These are phyloP conservation scores for Nicotiana attenuata DNA, from an alignment of 257 asterid genomes.

Conservation along the genomic window DNA sequence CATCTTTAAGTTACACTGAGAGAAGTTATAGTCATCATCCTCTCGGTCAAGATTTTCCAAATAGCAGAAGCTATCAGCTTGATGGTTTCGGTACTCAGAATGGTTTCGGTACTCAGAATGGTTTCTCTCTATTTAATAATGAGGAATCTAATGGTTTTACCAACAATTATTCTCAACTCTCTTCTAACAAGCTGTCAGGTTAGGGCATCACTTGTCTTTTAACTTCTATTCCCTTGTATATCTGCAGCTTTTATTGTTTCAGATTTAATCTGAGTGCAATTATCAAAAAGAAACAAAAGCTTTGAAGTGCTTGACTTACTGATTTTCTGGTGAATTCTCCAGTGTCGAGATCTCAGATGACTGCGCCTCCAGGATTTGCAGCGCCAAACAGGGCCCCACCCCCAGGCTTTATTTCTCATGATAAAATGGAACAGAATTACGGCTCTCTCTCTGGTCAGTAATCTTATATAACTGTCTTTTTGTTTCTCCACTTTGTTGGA, in stretches of 20 bases:
- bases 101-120: constrained; percentile 42
- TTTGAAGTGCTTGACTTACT: neutral
- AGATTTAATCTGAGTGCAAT: neutral
- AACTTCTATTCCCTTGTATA: neutral
- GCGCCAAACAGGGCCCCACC: constrained; percentile 77
- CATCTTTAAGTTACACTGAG: constrained; percentile 33
- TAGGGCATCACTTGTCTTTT: constrained; percentile 9
- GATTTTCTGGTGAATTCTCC: constrained; percentile 21
- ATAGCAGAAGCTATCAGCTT: constrained; percentile 35
- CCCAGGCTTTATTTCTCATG: constrained; percentile 84
- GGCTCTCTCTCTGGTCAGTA: constrained; percentile 52
- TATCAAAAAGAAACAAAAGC: neutral
- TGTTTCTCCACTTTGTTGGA: neutral
- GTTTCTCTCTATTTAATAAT: constrained; percentile 42
- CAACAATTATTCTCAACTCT: constrained; percentile 36
- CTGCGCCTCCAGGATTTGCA: constrained; percentile 97
- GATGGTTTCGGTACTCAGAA: constrained; percentile 44
- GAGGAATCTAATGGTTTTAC: constrained; percentile 47
- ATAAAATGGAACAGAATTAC: constrained; percentile 50
- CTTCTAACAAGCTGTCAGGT: constrained; percentile 65
- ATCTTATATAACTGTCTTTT: neutral
- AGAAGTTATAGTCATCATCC: constrained; percentile 42
- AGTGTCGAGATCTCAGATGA: constrained; percentile 80
- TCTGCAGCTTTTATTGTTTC: neutral
- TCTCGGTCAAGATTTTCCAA: constrained; percentile 39